These are phyloP conservation scores for Globisporangium paddicum DNA, from an alignment of 352 stramenopile species.

Conservation along the genomic window DNA sequence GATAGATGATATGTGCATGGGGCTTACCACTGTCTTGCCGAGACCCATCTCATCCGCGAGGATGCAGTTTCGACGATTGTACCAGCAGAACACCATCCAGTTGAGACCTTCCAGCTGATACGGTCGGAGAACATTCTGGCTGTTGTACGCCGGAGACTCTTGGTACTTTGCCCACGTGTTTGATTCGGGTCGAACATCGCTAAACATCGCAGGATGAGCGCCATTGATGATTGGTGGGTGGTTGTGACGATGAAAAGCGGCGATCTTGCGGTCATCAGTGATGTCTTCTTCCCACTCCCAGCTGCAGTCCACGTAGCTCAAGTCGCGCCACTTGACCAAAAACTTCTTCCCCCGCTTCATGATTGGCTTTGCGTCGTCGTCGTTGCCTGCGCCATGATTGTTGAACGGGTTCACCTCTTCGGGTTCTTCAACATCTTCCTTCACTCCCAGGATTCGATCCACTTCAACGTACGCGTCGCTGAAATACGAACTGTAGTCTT, in stretches of 20 bases:
- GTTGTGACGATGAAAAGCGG: constrained; percentile 82
- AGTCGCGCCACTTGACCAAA: constrained; percentile 89
- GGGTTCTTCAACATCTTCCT: constrained; percentile 69
- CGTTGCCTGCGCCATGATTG: constrained; percentile 37
- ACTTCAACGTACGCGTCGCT: constrained; percentile 82
- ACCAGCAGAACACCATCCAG: constrained; percentile 98
- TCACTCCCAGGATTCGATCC: constrained; percentile 71
- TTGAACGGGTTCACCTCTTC: constrained; percentile 70
- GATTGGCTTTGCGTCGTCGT: constrained; percentile 31
- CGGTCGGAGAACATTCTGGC: constrained; percentile 93
- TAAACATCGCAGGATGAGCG: constrained; percentile 75
- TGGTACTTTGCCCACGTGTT: constrained; percentile 86
- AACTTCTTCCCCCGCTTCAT: constrained; percentile 88
- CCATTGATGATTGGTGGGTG: constrained; percentile 82
- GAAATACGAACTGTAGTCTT: constrained; percentile 81
- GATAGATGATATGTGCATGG: no score
- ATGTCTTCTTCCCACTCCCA: constrained; percentile 90
- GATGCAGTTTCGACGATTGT: constrained; percentile 94
- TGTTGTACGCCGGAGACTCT: constrained; percentile 88
- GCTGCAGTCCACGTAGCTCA: constrained; percentile 86
- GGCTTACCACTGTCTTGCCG: constrained; percentile 75
- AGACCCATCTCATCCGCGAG: constrained; percentile 88
- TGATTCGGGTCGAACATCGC: constrained; percentile 76
- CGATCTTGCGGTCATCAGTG: constrained; percentile 88
- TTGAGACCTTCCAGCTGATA: constrained; percentile 99